These are phyloP conservation scores for Diaporthe destruens DNA, from an alignment of 2,329 filamentous ascomycete genomes.

Conservation along the genomic window DNA sequence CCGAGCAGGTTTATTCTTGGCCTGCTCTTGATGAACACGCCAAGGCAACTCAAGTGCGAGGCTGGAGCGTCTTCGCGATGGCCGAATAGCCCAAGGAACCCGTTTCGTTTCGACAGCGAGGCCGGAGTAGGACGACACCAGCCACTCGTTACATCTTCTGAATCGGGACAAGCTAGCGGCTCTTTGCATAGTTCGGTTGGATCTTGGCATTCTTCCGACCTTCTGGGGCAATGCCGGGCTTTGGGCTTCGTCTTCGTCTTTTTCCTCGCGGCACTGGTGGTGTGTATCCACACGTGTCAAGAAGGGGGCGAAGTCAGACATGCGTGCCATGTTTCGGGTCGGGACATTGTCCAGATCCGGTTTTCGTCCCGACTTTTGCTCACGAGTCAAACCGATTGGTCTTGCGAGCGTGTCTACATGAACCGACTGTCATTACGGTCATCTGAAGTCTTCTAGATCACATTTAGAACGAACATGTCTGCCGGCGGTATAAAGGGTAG, in stretches of 20 bases:
- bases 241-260: background rate
- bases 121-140: background rate
- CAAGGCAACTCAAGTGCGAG: background rate
- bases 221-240: conserved; percentile 7
- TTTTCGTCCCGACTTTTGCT: conserved; percentile 32
- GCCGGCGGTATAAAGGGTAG: conserved; percentile 4
- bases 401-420: background rate
- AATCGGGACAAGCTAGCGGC: conserved; percentile 22
- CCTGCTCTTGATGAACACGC: background rate
- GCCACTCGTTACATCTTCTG: conserved; percentile 15
- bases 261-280: background rate
- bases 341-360: conserved; percentile 30
- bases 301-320: conserved; percentile 13
- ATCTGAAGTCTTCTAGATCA: conserved; percentile 17
- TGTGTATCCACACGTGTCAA: conserved; percentile 29
- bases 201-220: conserved; percentile 8
- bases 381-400: conserved; percentile 28
- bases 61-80: conserved; percentile 24
- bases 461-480: conserved; percentile 19
- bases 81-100: conserved; percentile 1
- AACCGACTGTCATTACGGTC: background rate
- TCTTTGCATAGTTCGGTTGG: background rate
- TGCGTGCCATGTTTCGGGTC: conserved; percentile 33
- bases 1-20: background rate
- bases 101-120: conserved; percentile 25